A percentile compares a stretch with the other conserved stretches of the same genome.
Evolutionary conservation across 1,139 yeast genomes (phyloP).

Genomic region (Lodderomyces orthopsilosis): DNA sequence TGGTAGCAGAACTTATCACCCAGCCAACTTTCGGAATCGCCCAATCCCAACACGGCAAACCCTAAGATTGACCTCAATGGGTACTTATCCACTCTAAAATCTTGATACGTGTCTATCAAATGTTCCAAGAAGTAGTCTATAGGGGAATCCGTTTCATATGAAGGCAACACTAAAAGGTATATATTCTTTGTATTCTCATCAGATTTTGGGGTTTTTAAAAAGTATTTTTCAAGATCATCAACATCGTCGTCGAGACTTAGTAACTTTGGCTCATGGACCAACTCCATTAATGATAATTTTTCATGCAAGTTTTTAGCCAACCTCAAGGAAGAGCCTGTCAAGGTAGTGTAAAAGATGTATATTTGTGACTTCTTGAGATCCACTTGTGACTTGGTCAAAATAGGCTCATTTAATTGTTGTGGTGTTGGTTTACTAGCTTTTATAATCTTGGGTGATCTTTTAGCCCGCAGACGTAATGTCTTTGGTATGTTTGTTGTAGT

Average conservation of each 20-base stretch:
- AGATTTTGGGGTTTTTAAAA: conserved; percentile 57
- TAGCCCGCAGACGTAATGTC: conserved; percentile 21
- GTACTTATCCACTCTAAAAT: conserved; percentile 79
- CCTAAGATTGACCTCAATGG: conserved; percentile 71
- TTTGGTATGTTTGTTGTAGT: conserved; percentile 23
- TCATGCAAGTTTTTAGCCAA: conserved; percentile 55
- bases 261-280: conserved; percentile 49
- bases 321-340: conserved; percentile 78
- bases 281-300: conserved; percentile 28
- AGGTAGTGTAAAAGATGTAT: conserved; percentile 74
- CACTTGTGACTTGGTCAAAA: conserved; percentile 30
- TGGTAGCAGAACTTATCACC: conserved; percentile 85
- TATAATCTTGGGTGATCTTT: conserved; percentile 39
- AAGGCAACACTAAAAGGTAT: conserved; percentile 79
- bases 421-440: conserved; percentile 32
- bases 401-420: conserved; percentile 17
- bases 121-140: conserved; percentile 84
- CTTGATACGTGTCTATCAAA: conserved; percentile 75
- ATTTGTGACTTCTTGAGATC: conserved; percentile 45
- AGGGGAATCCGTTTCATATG: conserved; percentile 91
- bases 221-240: conserved; percentile 81
- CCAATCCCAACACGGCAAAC: conserved; percentile 81
- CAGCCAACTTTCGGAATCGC: conserved; percentile 81
- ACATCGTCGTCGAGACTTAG: conserved; percentile 76
- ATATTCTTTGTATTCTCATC: conserved; percentile 29